Conservation (phyloP, 768 basidiomycete species). For the Tylopilus rubrobrunneus region DNA sequence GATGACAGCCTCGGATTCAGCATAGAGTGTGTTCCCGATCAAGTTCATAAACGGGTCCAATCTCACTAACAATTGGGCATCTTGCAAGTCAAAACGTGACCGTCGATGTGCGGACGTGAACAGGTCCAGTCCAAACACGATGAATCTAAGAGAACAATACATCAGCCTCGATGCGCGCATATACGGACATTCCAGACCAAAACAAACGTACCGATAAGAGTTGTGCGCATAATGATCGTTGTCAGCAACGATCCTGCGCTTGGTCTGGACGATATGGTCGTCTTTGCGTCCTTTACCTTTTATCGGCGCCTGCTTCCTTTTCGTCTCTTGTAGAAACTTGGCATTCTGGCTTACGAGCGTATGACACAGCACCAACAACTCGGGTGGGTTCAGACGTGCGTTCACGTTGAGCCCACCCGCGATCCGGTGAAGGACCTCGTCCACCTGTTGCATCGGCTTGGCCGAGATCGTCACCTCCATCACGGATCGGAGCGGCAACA, state of each 20-base stretch:
- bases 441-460: constrained; percentile 78
- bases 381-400: constrained; percentile 58
- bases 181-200: background rate
- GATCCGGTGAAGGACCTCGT: constrained; percentile 83
- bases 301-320: constrained; percentile 32
- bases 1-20: constrained; percentile 71
- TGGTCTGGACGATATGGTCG: constrained; percentile 73
- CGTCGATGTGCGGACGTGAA: constrained; percentile 85
- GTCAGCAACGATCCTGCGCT: constrained; percentile 54
- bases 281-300: constrained; percentile 36
- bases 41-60: constrained; percentile 82
- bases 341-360: constrained; percentile 90
- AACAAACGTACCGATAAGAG: constrained; percentile 66
- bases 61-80: constrained; percentile 69
- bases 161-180: background rate
- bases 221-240: constrained; percentile 78
- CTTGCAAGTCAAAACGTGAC: constrained; percentile 80
- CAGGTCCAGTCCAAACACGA: constrained; percentile 88
- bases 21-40: constrained; percentile 91
- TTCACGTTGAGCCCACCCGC: constrained; percentile 85
- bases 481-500: constrained; percentile 76
- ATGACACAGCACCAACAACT: constrained; percentile 79
- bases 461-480: constrained; percentile 81
- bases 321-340: constrained; percentile 68
- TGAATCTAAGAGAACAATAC: constrained; percentile 51